Evolutionary conservation across 148 eudicot genomes (phyloP).

Genomic region (Amaranthus hypochondriacus): DNA sequence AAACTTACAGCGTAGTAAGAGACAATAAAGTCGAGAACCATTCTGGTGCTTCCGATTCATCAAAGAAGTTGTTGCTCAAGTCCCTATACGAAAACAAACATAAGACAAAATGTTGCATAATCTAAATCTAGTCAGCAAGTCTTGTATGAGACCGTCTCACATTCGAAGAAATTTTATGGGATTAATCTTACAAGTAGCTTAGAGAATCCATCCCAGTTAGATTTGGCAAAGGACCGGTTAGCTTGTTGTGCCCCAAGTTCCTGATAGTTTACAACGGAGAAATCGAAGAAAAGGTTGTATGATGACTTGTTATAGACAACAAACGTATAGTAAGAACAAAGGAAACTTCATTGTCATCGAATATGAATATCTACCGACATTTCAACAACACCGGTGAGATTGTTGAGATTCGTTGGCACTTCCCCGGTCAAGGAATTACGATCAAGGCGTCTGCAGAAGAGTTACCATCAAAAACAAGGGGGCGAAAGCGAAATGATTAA

Average conservation of each 20-base stretch:
- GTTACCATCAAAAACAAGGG: neutral
- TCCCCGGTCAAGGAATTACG: conserved; percentile 55
- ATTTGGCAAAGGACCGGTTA: conserved; percentile 67
- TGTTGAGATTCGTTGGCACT: conserved; percentile 72
- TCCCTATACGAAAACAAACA: conserved; percentile 46
- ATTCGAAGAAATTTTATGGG: neutral
- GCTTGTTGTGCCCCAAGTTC: conserved; percentile 62
- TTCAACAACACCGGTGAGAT: conserved; percentile 58
- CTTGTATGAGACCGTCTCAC: neutral
- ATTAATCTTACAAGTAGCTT: conserved; percentile 57
- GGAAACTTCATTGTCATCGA: neutral
- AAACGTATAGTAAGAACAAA: neutral
- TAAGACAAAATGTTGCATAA: neutral
- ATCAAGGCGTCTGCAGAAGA: conserved; percentile 62
- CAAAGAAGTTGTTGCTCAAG: conserved; percentile 78
- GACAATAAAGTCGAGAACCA: conserved; percentile 76
- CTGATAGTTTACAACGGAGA: conserved; percentile 30
- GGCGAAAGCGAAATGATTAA: conserved; percentile 1
- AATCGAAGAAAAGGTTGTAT: neutral
- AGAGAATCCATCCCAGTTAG: conserved; percentile 68
- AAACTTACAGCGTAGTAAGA: conserved; percentile 78
- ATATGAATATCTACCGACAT: conserved; percentile 46
- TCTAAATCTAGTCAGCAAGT: neutral
- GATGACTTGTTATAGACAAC: neutral
- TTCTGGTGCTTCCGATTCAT: conserved; percentile 56